These are phyloP conservation scores for Antrodiella citrinella DNA, from an alignment of 768 basidiomycete genomes.

Conservation along the genomic window DNA sequence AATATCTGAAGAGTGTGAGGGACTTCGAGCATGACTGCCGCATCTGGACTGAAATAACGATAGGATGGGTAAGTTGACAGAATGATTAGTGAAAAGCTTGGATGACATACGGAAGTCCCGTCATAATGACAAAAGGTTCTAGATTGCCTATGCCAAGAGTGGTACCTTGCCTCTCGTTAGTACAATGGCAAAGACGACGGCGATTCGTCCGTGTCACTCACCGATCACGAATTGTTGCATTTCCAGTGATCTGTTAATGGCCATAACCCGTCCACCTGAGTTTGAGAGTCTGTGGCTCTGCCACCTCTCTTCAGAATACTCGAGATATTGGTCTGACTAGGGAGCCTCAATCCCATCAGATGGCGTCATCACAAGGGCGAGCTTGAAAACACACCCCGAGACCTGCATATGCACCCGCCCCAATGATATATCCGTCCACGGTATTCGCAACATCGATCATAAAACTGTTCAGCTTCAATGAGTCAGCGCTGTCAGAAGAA, in stretches of 20 bases:
- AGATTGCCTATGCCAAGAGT: background rate
- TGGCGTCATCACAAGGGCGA: background rate
- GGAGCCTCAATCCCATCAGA: background rate
- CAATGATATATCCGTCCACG: background rate
- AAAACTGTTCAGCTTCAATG: no score
- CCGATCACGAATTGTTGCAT: background rate
- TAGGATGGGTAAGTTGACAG: background rate
- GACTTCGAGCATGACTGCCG: background rate
- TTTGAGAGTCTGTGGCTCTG: background rate
- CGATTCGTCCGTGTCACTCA: background rate
- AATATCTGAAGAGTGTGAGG: background rate
- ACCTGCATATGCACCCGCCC: background rate
- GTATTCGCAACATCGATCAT: background rate
- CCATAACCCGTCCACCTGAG: background rate
- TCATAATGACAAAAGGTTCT: background rate
- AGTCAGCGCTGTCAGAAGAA: no score
- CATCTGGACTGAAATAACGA: background rate
- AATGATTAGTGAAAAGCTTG: background rate
- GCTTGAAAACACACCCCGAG: background rate
- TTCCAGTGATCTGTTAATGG: background rate
- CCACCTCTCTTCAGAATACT: background rate
- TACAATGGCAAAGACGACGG: background rate
- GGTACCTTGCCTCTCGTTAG: background rate
- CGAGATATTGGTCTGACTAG: background rate
- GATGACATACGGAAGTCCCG: background rate